Base-by-base conservation (phyloP, 352 stramenopile species). In the Phytophthora melonis region DNA sequence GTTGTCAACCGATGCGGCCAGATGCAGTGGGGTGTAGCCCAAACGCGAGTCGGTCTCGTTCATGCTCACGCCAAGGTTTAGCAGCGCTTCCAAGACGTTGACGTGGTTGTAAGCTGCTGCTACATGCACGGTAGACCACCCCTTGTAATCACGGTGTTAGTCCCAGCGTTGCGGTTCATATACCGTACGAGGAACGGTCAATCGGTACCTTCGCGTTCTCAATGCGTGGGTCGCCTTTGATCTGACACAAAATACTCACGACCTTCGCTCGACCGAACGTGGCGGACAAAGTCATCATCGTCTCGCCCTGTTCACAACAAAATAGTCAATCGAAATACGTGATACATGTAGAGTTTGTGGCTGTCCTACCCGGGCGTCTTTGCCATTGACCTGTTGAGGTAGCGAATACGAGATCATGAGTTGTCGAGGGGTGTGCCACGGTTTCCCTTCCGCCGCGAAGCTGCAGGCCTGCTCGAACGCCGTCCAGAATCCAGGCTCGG, bases 261-360 rank as follows among this genome's bases (percentile, higher is more conserved):
- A 91, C 84, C 21, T 80, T 79, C 0, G 76, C 68, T 14, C 87
- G 78, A 5, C 75, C 81, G 30, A 85, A 85, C 4, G 83, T 71
- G 8, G 85, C 75, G 13, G 87, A 83, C 14, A 92, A 67, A 13
- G 82, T 91, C 74, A 93, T 54, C 87, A 93, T 93, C 16, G 87
- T 92, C 39, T 93, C 87, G 7, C 84, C 87, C 87, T 93, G 32
- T 34, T 34, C 10, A 9, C 2, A 66, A 60, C 23, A 52, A 54
- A 63, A 18, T 16, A 10, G 39, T 13, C 5, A 45, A 5, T 45
- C 14, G 7, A 45, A 45, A 5, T 45, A 13, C 10, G 23, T 18
- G 9, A 45, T 45, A 3, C 36, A n/a, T 18, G 11, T 14, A n/a
- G 13, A 45, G 36, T 18, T 34, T 34, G 2, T 45, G 16, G 16